A percentile compares a stretch with the other conserved stretches of the same genome.
phyloP scores from a whole-genome alignment of 345 rosid species.

The Brassica juncea region DNA sequence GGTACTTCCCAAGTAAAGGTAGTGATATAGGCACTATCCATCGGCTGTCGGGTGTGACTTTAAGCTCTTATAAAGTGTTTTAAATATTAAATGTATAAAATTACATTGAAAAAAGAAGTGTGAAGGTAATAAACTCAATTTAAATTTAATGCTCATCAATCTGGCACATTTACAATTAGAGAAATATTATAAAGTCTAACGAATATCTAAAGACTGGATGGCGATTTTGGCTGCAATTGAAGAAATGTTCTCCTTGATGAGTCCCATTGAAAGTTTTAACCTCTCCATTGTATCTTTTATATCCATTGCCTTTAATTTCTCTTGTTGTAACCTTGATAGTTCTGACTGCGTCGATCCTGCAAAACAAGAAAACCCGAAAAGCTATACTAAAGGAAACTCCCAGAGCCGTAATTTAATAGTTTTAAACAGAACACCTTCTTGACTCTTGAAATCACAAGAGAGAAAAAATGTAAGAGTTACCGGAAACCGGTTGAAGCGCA shows the following conservation, averaged over 20 bases:
- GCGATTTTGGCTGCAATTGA: constrained; percentile 82
- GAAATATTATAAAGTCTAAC: constrained; percentile 3
- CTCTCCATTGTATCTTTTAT: constrained; percentile 58
- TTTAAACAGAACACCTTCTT: background rate
- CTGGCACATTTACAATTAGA: background rate
- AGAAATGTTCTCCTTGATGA: constrained; percentile 59
- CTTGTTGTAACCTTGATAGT: constrained; percentile 56
- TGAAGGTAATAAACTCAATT: too few relatives aligned
- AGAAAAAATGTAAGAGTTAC: constrained; percentile 33
- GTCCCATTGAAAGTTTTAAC: constrained; percentile 54
- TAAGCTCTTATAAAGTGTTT: too few relatives aligned
- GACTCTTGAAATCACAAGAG: background rate
- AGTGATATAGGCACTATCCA: too few relatives aligned
- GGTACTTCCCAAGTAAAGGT: too few relatives aligned
- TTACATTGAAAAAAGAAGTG: too few relatives aligned
- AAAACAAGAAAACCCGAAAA: background rate
- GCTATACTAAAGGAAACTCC: background rate
- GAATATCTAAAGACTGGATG: constrained; percentile 62
- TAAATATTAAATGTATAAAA: too few relatives aligned
- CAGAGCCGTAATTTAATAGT: too few relatives aligned
- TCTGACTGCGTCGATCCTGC: constrained; percentile 68
- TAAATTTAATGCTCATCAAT: background rate
- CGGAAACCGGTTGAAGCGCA: constrained; percentile 67
- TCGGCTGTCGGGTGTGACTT: too few relatives aligned
- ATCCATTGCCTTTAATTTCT: constrained; percentile 69